Conservation (phyloP, 2,329 filamentous ascomycete species). For the Fusarium xyrophilum region DNA sequence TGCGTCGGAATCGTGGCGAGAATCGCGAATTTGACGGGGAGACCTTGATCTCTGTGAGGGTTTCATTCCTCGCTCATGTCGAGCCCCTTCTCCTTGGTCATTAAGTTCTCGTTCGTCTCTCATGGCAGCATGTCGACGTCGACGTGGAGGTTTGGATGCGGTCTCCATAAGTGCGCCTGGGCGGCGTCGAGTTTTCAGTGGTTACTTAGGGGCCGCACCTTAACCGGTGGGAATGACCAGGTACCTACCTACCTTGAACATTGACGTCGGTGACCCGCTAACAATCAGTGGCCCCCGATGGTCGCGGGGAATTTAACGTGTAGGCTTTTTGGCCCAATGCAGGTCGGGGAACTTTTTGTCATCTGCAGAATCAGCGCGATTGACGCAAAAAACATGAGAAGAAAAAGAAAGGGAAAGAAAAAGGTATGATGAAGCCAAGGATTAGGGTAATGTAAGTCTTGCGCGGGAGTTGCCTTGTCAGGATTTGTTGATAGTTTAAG, state of each 20-base stretch:
- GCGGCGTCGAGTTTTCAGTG: constrained; percentile 50
- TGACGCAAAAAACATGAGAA: neutral
- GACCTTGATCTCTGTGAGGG: constrained; percentile 45
- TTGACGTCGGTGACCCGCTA: constrained; percentile 25
- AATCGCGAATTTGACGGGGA: constrained; percentile 41
- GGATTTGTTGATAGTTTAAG: neutral
- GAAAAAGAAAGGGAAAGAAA: neutral
- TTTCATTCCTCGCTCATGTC: constrained; percentile 46
- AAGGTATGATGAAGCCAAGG: neutral
- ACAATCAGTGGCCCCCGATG: constrained; percentile 25
- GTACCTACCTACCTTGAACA: neutral
- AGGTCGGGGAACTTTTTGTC: constrained; percentile 10
- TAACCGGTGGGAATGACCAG: constrained; percentile 45
- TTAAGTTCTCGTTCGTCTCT: constrained; percentile 49
- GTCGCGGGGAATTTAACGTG: constrained; percentile 26
- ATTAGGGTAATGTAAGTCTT: neutral
- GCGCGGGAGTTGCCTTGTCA: neutral
- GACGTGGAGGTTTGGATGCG: constrained; percentile 45
- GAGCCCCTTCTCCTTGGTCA: constrained; percentile 49
- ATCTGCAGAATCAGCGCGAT: constrained; percentile 15
- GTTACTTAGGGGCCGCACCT: constrained; percentile 40
- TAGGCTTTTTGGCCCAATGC: constrained; percentile 10
- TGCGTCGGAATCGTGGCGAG: constrained; percentile 42
- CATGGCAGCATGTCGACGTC: constrained; percentile 52
- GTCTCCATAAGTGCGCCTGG: constrained; percentile 42